Percentiles rank a stretch among this genome's conserved stretches.
These are phyloP conservation scores for Daldinia caldariorum DNA, from an alignment of 495 filamentous ascomycete species.

Conservation along the genomic window DNA sequence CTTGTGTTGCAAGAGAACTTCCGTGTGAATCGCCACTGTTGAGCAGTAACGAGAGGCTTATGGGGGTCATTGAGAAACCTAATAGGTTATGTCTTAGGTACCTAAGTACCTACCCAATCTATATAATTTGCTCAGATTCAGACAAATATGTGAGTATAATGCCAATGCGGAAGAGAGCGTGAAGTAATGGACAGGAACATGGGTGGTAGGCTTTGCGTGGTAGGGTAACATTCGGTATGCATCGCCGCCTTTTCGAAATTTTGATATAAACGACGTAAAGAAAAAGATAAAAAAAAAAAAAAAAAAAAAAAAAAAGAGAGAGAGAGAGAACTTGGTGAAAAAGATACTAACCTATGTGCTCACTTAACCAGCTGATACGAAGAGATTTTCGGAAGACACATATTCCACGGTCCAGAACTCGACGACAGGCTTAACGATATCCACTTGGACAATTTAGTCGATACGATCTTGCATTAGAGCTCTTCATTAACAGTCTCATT, in stretches of 20 bases:
- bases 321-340: neutral
- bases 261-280: neutral
- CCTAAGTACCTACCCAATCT: neutral
- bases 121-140: neutral
- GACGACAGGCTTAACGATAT: neutral
- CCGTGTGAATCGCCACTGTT: neutral
- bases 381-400: neutral
- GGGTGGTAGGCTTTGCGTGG: conserved; percentile 24
- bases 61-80: conserved; percentile 11
- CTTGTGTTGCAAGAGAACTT: conserved; percentile 15
- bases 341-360: neutral
- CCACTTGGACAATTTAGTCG: neutral
- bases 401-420: neutral
- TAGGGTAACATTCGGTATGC: conserved; percentile 29
- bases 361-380: neutral
- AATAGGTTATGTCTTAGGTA: neutral
- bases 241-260: neutral
- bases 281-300: neutral
- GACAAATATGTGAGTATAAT: conserved; percentile 14
- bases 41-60: neutral
- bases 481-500: neutral
- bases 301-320: too few relatives aligned
- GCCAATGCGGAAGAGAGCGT: conserved; percentile 22
- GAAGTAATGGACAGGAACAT: conserved; percentile 9
- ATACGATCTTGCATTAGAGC: neutral